Conservation (phyloP, 345 rosid species). For the Mangifera indica region DNA sequence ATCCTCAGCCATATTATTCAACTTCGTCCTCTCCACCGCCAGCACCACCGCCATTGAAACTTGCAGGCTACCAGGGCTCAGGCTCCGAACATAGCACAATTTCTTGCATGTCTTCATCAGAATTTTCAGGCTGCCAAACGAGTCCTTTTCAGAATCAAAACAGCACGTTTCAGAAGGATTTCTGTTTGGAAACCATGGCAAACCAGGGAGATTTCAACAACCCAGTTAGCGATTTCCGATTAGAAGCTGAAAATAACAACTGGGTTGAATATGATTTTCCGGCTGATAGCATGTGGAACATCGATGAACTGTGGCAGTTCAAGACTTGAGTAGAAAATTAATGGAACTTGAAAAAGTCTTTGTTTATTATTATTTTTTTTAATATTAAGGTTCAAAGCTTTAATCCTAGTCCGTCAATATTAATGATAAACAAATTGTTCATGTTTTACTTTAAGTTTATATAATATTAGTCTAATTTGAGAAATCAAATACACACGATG, state of each 20-base stretch:
- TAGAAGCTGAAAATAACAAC: conserved; percentile 20
- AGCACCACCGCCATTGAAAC: not conserved
- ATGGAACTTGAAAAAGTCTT: not conserved
- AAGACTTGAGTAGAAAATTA: conserved; percentile 22
- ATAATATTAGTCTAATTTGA: no score
- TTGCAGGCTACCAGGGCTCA: conserved; percentile 15
- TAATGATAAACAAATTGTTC: no score
- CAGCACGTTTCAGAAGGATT: conserved; percentile 15
- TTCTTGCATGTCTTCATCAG: conserved; percentile 33
- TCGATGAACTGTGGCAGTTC: conserved; percentile 36
- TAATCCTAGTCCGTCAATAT: no score
- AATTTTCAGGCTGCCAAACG: conserved; percentile 27
- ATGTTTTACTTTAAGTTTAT: no score
- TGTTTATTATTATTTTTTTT: no score
- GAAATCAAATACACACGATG: no score
- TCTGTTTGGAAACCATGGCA: conserved; percentile 2
- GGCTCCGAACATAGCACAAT: conserved; percentile 28
- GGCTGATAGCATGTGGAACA: conserved; percentile 37
- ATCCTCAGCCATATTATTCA: conserved; percentile 8
- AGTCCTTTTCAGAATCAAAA: conserved; percentile 11
- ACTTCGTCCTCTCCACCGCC: not conserved
- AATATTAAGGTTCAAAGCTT: no score
- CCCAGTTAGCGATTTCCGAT: conserved; percentile 15
- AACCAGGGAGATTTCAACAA: conserved; percentile 13
- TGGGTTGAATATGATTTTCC: conserved; percentile 35